A percentile compares a stretch with the other conserved stretches of the same genome.
Evolutionary conservation across 2,329 filamentous ascomycete species (phyloP).

Genomic region (Fusarium algeriense): DNA sequence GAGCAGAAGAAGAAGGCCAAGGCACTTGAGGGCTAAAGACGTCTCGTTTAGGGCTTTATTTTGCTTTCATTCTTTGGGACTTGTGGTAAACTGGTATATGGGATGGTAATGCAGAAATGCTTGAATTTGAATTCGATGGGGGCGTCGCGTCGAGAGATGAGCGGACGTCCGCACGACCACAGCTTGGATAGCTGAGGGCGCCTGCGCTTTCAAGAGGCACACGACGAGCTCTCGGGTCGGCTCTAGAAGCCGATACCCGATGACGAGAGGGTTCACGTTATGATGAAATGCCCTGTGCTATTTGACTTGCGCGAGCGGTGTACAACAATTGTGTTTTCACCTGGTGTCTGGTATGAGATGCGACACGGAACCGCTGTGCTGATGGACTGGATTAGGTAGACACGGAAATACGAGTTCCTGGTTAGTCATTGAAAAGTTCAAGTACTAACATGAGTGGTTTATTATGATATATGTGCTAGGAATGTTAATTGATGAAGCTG

Average conservation of each 20-base stretch:
- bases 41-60: constrained; percentile 26
- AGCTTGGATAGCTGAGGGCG: constrained; percentile 46
- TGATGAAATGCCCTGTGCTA: constrained; percentile 31
- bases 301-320: constrained; percentile 42
- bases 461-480: constrained; percentile 13
- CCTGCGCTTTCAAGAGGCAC: constrained; percentile 37
- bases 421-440: constrained; percentile 29
- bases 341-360: constrained; percentile 39
- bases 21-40: constrained; percentile 59
- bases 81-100: constrained; percentile 44
- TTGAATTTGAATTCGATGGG: constrained; percentile 44
- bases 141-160: constrained; percentile 43
- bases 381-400: constrained; percentile 49
- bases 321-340: constrained; percentile 45
- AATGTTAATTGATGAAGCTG: constrained; percentile 23
- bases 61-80: constrained; percentile 43
- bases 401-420: constrained; percentile 46
- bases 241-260: constrained; percentile 23
- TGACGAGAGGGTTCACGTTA: constrained; percentile 24
- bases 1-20: constrained; percentile 95
- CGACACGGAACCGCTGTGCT: constrained; percentile 44
- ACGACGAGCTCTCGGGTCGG: constrained; percentile 31
- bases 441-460: constrained; percentile 8
- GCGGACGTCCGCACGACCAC: constrained; percentile 37
- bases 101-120: constrained; percentile 48